Base-by-base conservation (phyloP, 1,139 yeast genomes). In the Scheffersomyces titani region DNA sequence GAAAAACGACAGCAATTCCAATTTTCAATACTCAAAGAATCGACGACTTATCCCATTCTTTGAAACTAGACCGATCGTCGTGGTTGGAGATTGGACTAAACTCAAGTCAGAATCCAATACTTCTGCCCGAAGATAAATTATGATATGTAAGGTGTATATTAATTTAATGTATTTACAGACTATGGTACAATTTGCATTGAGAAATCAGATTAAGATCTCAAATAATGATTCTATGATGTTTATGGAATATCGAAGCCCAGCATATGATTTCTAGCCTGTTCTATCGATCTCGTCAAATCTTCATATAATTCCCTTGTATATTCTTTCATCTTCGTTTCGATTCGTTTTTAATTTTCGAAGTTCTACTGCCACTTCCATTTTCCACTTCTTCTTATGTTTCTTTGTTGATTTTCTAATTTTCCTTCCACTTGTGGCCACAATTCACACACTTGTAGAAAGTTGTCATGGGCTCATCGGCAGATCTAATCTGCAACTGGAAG, bases 401-500 rank as follows among this genome's bases (percentile, higher is more conserved):
- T 19, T 6, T 19, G 19, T 22, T 19, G 16, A 9, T 20, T 19
- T 5, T 18, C 64, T 73, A 94, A 67, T 94, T 94, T 69, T 94
- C 99, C 76, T 97, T 89, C 99, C 99, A 94, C 74, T 94, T 96
- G 71, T 92, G 86, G 50, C 92, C 91, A 77, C 99, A 94, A 62
- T 85, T 88, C 51, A 92, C 92, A 78, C 99, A 94, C 73, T 89
- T 92, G 73, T 90, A 92, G 71, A 94, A 94, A 2, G 98, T 93
- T 0, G 98, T 94, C 98, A 94, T 93, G 40, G 98, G 94, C 68
- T 85, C 89, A 77, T 90, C 96, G 3, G 96, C 96, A 61, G 92
- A 90, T 74, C 99, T 83, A 68, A 94, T 94, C 73, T 94, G 99
- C 59, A 94, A 80, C 75, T 94, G 99, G 82, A 93, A 96, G 80